Evolutionary conservation across 352 stramenopile genomes (phyloP).

Genomic region (Pythium myriotylum): DNA sequence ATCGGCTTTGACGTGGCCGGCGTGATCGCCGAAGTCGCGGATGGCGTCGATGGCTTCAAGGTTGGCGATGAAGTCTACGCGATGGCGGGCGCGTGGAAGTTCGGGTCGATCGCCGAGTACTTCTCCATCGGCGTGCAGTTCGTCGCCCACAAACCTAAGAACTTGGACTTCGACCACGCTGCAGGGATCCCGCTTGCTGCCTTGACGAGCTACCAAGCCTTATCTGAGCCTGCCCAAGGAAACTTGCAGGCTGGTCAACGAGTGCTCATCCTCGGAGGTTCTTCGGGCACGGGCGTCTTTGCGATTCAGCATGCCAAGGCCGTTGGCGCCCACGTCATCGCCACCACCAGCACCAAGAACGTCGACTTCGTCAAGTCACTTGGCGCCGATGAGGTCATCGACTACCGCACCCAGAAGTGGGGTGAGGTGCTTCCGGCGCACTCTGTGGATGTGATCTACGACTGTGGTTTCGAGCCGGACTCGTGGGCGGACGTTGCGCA

Average conservation of each 20-base stretch:
- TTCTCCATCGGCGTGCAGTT: slow-evolving; percentile 30
- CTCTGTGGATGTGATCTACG: slow-evolving; percentile 16
- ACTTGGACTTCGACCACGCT: slow-evolving; percentile 43
- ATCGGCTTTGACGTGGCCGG: slow-evolving; percentile 37
- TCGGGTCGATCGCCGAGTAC: slow-evolving; percentile 41
- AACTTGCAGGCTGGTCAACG: slow-evolving; percentile 38
- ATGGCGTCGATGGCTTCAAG: not conserved
- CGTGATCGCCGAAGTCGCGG: slow-evolving; percentile 6
- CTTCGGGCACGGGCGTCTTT: slow-evolving; percentile 38
- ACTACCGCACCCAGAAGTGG: slow-evolving; percentile 40
- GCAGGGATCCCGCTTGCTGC: slow-evolving; percentile 32
- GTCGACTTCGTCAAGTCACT: slow-evolving; percentile 33
- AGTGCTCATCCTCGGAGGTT: slow-evolving; percentile 48
- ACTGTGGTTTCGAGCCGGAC: slow-evolving; percentile 20
- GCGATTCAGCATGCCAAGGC: slow-evolving; percentile 48
- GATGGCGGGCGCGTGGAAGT: slow-evolving; percentile 7
- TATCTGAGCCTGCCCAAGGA: slow-evolving; percentile 26
- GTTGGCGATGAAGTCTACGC: slow-evolving; percentile 23
- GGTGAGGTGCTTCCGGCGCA: slow-evolving; percentile 5
- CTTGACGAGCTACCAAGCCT: slow-evolving; percentile 39
- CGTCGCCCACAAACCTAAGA: slow-evolving; percentile 45
- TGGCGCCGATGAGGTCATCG: slow-evolving; percentile 42
- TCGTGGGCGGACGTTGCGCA: slow-evolving; percentile 38
- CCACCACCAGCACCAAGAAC: slow-evolving; percentile 38
- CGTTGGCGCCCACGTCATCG: slow-evolving; percentile 19